These are phyloP conservation scores for Reticulascus tulasneorum DNA, from an alignment of 2,329 filamentous ascomycete genomes.

Conservation along the genomic window DNA sequence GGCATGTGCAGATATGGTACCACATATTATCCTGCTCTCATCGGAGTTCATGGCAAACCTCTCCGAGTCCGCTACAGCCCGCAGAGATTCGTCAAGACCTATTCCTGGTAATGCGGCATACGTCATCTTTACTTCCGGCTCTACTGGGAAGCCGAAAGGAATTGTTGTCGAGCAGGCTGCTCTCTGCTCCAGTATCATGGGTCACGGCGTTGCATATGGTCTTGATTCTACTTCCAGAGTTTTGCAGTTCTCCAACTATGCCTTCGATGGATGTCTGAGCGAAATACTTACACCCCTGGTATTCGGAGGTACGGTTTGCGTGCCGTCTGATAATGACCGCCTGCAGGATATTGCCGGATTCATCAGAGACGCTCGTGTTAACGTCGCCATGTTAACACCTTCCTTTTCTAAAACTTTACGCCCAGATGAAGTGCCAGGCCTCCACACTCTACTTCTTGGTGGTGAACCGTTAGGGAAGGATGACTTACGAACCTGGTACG, in stretches of 20 bases:
- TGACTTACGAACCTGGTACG: constrained; percentile 11
- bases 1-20: neutral
- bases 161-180: constrained; percentile 28
- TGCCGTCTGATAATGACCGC: constrained; percentile 33
- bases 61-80: too few relatives aligned
- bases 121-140: constrained; percentile 37
- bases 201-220: constrained; percentile 7
- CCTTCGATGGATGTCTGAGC: constrained; percentile 31
- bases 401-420: constrained; percentile 1
- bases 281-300: constrained; percentile 31
- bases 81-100: neutral
- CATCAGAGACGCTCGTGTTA: constrained; percentile 45
- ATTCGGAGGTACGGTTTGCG: constrained; percentile 33
- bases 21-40: neutral
- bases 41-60: neutral
- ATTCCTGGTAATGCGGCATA: constrained; percentile 15
- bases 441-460: constrained; percentile 11
- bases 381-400: constrained; percentile 49
- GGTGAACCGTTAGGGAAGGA: constrained; percentile 16
- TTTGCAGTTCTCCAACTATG: constrained; percentile 24
- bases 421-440: constrained; percentile 10
- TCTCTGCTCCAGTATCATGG: constrained; percentile 14
- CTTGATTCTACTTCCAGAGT: constrained; percentile 15
- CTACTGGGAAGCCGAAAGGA: constrained; percentile 43
- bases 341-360: constrained; percentile 44